These are phyloP conservation scores for Tritrichomonas foetus DNA, from an alignment of 208 protist genomes.

Conservation along the genomic window DNA sequence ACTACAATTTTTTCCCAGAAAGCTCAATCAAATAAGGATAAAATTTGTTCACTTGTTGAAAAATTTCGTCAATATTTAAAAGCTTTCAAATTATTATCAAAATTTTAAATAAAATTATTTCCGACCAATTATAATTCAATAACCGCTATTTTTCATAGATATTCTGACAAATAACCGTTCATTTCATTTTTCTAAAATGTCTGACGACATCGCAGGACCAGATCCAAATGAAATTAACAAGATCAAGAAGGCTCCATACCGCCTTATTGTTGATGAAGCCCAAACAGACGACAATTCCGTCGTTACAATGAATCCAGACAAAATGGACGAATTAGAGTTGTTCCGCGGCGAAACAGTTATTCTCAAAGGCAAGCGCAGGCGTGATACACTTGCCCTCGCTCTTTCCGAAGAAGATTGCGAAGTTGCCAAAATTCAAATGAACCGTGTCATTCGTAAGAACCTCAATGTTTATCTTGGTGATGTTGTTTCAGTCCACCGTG, in stretches of 20 bases:
- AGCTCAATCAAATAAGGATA: no score
- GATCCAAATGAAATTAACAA: conserved; percentile 13
- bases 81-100: no score
- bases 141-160: no score
- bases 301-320: neutral
- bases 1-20: no score
- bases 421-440: conserved; percentile 90
- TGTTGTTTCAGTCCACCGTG: conserved; percentile 84
- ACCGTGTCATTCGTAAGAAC: conserved; percentile 96
- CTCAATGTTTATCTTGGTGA: conserved; percentile 94
- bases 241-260: conserved; percentile 37
- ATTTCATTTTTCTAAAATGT: conserved; percentile 24
- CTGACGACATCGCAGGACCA: conserved; percentile 24
- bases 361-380: conserved; percentile 95
- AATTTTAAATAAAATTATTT: no score
- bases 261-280: conserved; percentile 33
- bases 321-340: conserved; percentile 76
- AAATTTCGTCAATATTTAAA: no score
- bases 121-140: no score
- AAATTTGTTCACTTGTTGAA: no score
- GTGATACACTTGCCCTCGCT: conserved; percentile 90
- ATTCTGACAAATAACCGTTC: no score
- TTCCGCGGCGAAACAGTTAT: conserved; percentile 79
- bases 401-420: conserved; percentile 78
- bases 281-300: neutral